phyloP scores from a whole-genome alignment of 2,329 filamentous ascomycete genomes.

The Colletotrichum sp. region DNA sequence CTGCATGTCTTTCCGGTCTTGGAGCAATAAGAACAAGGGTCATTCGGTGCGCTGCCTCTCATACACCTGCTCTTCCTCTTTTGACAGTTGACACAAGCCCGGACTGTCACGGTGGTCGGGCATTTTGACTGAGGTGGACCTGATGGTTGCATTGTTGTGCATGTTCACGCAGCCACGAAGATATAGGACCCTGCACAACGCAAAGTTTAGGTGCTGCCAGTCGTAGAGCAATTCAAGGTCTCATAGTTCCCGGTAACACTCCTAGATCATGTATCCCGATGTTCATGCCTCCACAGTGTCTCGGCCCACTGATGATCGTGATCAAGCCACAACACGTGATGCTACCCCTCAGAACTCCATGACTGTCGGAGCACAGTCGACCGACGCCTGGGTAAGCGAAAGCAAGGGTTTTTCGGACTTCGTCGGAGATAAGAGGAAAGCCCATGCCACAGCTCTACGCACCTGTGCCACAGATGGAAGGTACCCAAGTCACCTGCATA shows the following conservation, averaged over 20 bases:
- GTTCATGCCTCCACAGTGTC: neutral
- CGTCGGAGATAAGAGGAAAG: neutral
- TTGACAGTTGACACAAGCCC: constrained; percentile 24
- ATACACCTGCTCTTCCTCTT: constrained; percentile 23
- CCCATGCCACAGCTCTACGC: neutral
- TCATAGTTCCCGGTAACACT: neutral
- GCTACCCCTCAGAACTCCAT: neutral
- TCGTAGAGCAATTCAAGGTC: neutral
- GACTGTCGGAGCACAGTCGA: neutral
- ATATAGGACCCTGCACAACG: neutral
- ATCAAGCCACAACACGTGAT: neutral
- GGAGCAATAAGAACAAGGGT: constrained; percentile 32
- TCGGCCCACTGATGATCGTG: neutral
- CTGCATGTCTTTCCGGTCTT: constrained; percentile 33
- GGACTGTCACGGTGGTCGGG: neutral
- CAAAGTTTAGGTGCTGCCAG: neutral
- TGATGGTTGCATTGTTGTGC: neutral
- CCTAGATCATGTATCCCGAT: neutral
- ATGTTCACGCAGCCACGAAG: neutral
- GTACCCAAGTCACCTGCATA: neutral
- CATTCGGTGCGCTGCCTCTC: constrained; percentile 4
- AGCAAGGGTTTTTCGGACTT: neutral
- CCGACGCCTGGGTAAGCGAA: neutral
- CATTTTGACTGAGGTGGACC: neutral
- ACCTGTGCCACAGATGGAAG: neutral